Base-by-base conservation (phyloP, 2,329 filamentous ascomycete species). In the Aspergillus sp. region DNA sequence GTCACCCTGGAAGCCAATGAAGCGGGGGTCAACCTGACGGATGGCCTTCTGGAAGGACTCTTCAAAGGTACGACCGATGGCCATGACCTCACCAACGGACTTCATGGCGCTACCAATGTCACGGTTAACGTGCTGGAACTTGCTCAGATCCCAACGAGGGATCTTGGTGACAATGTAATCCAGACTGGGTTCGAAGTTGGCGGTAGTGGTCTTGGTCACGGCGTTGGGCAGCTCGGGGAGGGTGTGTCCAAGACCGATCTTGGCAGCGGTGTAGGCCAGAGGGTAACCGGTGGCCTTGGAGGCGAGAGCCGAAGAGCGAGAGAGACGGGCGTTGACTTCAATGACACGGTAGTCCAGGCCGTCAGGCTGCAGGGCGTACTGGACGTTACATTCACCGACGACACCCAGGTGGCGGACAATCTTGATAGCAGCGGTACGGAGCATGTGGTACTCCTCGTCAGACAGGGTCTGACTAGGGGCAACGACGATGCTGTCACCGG, bases 141-240 rank as follows among this genome's bases (percentile, higher is more conserved):
- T 99, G 80, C 89, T 86, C 69, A 99, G 76, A 81, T 99, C 94
- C 94, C 94, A 99, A 68, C 94, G 86, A 64, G 94, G 94, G 64
- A 99, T 97, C 81, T 99, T 99, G 63, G 91, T 96, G 60, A 99
- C 94, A 60, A 99, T 90, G 73, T 99, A 99, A 69, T 99, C 94
- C 59, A 99, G 79, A 57, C 90, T 95, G 48, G 94, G 94, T 75
- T 99, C 94, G 70, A 99, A 99, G 81, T 97, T 97, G 68, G 94
- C 94, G 8, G 94, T 97, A 16, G 94, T 99, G 11, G 94, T 97
- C 80, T 96, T 96, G 56, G 94, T 99, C 52, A 99, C 94, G 54
- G 94, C 93, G 66, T 99, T 99, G 62, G 94, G 94, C 22, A 99
- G 84, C 76, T 97, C 92, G 38, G 94, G 94, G 22, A 99, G 83